Conservation (phyloP, 2,329 filamentous ascomycete genomes). For the Scopulariopsis brevicaulis region DNA sequence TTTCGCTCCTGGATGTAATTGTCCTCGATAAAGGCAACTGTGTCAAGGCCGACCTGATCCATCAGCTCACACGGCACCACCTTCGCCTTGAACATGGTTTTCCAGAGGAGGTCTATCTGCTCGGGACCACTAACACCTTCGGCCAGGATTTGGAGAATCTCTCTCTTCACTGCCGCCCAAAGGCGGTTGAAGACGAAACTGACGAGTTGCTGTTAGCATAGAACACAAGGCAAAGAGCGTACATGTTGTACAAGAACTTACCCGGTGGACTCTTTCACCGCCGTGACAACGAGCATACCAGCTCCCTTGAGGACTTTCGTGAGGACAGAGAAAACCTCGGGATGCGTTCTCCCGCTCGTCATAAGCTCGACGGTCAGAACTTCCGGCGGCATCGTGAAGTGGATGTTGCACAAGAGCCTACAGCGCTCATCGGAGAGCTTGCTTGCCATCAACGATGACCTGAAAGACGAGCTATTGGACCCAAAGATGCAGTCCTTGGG, state of each 20-base stretch:
- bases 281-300: conserved; percentile 26
- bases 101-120: conserved; percentile 37
- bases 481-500: conserved; percentile 34
- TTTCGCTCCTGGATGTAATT: conserved; percentile 39
- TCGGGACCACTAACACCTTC: conserved; percentile 35
- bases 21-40: conserved; percentile 38
- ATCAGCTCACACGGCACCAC: conserved; percentile 23
- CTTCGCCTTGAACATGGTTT: conserved; percentile 19
- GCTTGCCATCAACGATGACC: conserved; percentile 33
- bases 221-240: background rate
- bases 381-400: conserved; percentile 37
- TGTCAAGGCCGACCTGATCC: conserved; percentile 40
- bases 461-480: conserved; percentile 40
- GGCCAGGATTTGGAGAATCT: conserved; percentile 32
- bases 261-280: conserved; percentile 35
- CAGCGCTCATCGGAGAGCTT: conserved; percentile 24
- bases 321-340: conserved; percentile 31
- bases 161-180: conserved; percentile 45
- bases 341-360: conserved; percentile 32
- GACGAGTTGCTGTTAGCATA: background rate
- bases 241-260: background rate
- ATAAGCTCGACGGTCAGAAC: conserved; percentile 39
- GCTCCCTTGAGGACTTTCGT: conserved; percentile 23
- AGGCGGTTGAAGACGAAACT: conserved; percentile 41
- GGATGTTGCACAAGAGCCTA: conserved; percentile 32